Conservation (phyloP, 148 eudicot genomes). For the Vaccinium darrowii region DNA sequence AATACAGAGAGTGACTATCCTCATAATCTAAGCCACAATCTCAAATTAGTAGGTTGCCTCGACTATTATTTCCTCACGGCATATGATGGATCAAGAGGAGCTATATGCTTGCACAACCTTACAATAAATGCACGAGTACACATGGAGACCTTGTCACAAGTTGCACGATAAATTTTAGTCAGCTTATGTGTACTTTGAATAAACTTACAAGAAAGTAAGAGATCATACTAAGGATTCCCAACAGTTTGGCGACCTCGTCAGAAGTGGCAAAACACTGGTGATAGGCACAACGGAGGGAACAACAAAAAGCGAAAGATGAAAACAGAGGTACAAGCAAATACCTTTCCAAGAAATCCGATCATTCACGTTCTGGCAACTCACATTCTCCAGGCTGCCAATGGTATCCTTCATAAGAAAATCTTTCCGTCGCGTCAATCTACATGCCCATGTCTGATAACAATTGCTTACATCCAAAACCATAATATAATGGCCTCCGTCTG, state of each 20-base stretch:
- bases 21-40: constrained; percentile 1
- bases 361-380: constrained; percentile 53
- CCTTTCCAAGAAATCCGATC: constrained; percentile 47
- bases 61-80: neutral
- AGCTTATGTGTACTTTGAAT: neutral
- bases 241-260: neutral
- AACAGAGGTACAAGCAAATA: constrained; percentile 10
- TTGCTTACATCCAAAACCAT: constrained; percentile 57
- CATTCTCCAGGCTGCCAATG: constrained; percentile 61
- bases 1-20: neutral
- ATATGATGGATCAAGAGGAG: neutral
- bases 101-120: neutral
- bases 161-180: neutral
- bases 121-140: neutral
- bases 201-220: neutral
- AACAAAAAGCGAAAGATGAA: neutral
- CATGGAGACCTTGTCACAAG: neutral
- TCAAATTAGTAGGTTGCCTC: neutral
- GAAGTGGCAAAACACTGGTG: neutral
- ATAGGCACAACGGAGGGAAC: constrained; percentile 1
- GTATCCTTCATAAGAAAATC: constrained; percentile 58
- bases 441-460: constrained; percentile 73
- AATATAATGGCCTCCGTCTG: constrained; percentile 48
- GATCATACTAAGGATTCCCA: neutral
- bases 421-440: constrained; percentile 54